Conservation (phyloP, 2,329 filamentous ascomycete genomes). For the Xylariales sp. region DNA sequence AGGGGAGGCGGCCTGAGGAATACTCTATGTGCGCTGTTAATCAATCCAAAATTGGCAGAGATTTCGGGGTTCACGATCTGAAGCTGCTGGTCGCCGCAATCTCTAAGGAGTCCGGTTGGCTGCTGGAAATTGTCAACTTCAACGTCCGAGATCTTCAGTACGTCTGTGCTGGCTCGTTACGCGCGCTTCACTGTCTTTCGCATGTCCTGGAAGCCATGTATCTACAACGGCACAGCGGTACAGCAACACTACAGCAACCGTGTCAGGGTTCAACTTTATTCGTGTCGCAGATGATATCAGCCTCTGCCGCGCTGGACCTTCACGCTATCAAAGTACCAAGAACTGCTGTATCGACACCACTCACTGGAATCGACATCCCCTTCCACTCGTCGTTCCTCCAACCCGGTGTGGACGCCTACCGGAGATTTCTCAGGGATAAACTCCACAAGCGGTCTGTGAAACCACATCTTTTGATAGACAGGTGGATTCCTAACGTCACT, state of each 20-base stretch:
- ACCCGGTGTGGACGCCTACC: conserved; percentile 97
- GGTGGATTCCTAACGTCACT: no score
- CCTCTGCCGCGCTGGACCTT: no score
- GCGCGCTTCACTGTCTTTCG: conserved; percentile 45
- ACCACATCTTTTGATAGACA: no score
- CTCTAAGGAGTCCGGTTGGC: conserved; percentile 86
- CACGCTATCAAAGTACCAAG: conserved; percentile 61
- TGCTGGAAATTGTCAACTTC: conserved; percentile 69
- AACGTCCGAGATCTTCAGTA: conserved; percentile 71
- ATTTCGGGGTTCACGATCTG: no score
- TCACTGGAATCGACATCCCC: conserved; percentile 94
- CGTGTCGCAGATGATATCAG: no score
- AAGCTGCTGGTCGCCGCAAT: no score
- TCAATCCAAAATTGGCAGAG: conserved; percentile 95
- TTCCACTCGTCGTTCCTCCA: conserved; percentile 99
- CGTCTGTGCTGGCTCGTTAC: conserved; percentile 65
- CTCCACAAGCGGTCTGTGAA: no score
- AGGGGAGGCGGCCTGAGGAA: conserved; percentile 92
- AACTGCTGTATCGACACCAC: conserved; percentile 92
- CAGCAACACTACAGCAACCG: not conserved
- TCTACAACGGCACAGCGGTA: no score
- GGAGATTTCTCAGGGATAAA: conserved; percentile 38
- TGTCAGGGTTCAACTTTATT: no score
- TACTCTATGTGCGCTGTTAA: conserved; percentile 99
- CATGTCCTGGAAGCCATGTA: no score